Conservation (phyloP, 177 flowering plant species). For the Vitis hybrid region DNA sequence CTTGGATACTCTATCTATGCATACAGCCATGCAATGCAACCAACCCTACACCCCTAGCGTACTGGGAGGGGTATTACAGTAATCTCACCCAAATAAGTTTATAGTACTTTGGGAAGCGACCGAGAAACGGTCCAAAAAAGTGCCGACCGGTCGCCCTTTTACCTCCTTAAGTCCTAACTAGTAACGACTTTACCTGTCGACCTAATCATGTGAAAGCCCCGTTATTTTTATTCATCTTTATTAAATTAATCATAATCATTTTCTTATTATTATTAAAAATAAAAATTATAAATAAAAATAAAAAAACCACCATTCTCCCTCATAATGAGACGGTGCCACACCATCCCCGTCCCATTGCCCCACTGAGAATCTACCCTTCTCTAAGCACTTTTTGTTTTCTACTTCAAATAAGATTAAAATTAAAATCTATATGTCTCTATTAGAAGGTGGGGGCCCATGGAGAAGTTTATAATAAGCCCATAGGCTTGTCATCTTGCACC, state of each 20-base stretch:
- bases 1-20: neutral
- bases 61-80: slow-evolving; percentile 16
- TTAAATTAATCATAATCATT: neutral
- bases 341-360: neutral
- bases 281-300: neutral
- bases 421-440: too few relatives aligned
- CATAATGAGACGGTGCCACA: slow-evolving; percentile 11
- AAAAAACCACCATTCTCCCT: neutral
- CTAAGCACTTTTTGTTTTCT: slow-evolving; percentile 1
- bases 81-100: neutral
- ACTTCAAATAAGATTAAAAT: neutral
- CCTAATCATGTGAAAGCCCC: slow-evolving; percentile 25
- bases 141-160: slow-evolving; percentile 24
- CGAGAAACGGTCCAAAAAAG: slow-evolving; percentile 26
- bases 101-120: neutral
- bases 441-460: neutral
- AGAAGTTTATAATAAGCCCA: slow-evolving; percentile 7
- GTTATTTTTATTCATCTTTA: neutral
- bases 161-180: slow-evolving; percentile 21
- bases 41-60: neutral
- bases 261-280: neutral
- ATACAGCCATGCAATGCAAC: neutral
- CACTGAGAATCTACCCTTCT: slow-evolving; percentile 5
- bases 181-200: slow-evolving; percentile 48
- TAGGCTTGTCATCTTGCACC: slow-evolving; percentile 8